A percentile compares a stretch with the other conserved stretches of the same genome.
These are phyloP conservation scores for Ligustrum vulgare DNA, from an alignment of 257 asterid species.

Conservation along the genomic window DNA sequence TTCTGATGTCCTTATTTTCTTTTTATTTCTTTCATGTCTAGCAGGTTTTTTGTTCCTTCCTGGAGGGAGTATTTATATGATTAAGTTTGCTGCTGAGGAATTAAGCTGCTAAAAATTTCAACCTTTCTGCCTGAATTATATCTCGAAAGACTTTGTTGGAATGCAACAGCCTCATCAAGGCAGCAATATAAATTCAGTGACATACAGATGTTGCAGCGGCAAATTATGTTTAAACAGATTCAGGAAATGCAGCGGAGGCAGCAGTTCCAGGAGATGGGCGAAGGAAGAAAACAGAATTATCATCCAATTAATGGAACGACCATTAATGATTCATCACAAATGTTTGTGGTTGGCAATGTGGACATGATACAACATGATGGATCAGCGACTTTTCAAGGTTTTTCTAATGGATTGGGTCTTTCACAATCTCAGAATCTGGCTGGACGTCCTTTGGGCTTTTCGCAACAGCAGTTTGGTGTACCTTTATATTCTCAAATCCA, in stretches of 20 bases:
- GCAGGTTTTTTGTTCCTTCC: slow-evolving; percentile 19
- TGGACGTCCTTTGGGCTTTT: slow-evolving; percentile 32
- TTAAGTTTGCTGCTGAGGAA: slow-evolving; percentile 9
- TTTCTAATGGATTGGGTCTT: slow-evolving; percentile 47
- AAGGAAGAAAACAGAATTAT: slow-evolving; percentile 41
- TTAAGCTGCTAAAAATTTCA: slow-evolving; percentile 9
- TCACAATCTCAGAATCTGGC: slow-evolving; percentile 48
- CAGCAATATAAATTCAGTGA: slow-evolving; percentile 20
- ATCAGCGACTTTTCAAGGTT: slow-evolving; percentile 37
- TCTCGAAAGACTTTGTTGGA: slow-evolving; percentile 9
- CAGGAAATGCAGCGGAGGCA: slow-evolving; percentile 68
- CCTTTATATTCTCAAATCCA: slow-evolving; percentile 38
- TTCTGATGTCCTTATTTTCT: neutral
- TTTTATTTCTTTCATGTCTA: slow-evolving; percentile 10
- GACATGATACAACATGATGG: slow-evolving; percentile 45
- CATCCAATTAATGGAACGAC: slow-evolving; percentile 39
- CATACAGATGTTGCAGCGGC: slow-evolving; percentile 65
- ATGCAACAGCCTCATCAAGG: slow-evolving; percentile 25
- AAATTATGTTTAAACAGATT: slow-evolving; percentile 66
- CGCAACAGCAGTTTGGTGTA: slow-evolving; percentile 44
- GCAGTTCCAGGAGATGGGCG: slow-evolving; percentile 55
- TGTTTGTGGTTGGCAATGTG: slow-evolving; percentile 45
- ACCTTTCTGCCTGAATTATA: slow-evolving; percentile 1
- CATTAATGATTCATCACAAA: slow-evolving; percentile 42
- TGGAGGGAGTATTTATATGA: slow-evolving; percentile 13